Base-by-base conservation (phyloP, 2,329 filamentous ascomycete species). In the Teratosphaeria gauchensis region DNA sequence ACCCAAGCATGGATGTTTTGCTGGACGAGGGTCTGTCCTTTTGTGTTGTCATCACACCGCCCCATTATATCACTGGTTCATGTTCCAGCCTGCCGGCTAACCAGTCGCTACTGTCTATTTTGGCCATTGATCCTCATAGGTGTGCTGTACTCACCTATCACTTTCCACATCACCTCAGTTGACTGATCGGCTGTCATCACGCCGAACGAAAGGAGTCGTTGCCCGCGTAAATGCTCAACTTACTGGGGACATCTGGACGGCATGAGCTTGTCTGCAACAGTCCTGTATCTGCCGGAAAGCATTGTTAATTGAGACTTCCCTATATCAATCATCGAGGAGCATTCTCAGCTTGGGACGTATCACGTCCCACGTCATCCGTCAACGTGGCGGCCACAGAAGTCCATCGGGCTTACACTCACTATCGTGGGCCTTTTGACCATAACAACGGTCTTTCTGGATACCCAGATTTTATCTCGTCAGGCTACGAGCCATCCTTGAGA, bases 341-440 rank as follows among this genome's bases (percentile, higher is more conserved):
- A 31, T 16, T 32, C 9, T 56, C 35, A 19, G 56, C 54, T n/a
- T 56, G 57, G 65, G 62, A 63, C 65, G 65, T 63, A 11, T 57
- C 56, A 58, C 66, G 66, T 67, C 62, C 66, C 63, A 62, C 62
- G 54, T 64, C 58, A 65, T 61, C 63, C 54, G 59, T 56, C 64
- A 71, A 61, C 63, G 66, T 71, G 68, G 68, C 69, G 66, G 63
- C 66, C 59, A 62, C 64, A 46, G 62, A 70, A 42, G 56, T 68
- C 33, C 65, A 63, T 56, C 66, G 61, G 55, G 64, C 51, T 38
- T 46, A 58, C 58, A 56, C 28, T 59, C 58, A 61, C 58, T 64
- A 68, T 63, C 57, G 54, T 31, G 58, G 59, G 24, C 56, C 59
- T 53, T 60, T 61, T 56, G 31, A 46, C 30, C 54, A 63, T 54